phyloP scores from a whole-genome alignment of 768 basidiomycete species.

The Suillus decipiens region DNA sequence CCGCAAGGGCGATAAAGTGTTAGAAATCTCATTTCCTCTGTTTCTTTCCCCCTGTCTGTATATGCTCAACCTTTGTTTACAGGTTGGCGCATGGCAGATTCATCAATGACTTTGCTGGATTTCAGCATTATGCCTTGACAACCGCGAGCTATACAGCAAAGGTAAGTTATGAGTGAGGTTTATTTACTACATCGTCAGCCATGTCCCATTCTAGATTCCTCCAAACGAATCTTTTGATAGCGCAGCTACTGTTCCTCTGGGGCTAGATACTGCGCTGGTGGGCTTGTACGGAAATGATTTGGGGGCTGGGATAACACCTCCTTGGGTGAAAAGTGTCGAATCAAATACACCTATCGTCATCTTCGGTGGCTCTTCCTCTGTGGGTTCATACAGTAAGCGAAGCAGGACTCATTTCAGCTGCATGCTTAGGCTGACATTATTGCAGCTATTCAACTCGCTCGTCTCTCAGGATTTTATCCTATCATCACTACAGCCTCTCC shows the following conservation, averaged over 20 bases:
- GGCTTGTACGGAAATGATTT: constrained; percentile 46
- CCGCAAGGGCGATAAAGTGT: constrained; percentile 44
- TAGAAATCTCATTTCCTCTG: constrained; percentile 12
- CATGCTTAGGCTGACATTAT: neutral
- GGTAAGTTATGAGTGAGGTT: constrained; percentile 23
- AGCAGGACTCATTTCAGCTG: constrained; percentile 9
- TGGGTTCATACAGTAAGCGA: constrained; percentile 45
- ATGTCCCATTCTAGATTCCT: constrained; percentile 39
- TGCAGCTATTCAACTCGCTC: constrained; percentile 42
- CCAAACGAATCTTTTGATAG: constrained; percentile 43
- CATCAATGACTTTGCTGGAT: constrained; percentile 31
- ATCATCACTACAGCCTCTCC: constrained; percentile 43
- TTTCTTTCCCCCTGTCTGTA: constrained; percentile 7
- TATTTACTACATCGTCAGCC: neutral
- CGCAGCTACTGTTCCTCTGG: constrained; percentile 49
- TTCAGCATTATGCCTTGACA: constrained; percentile 43
- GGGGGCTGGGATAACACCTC: constrained; percentile 41
- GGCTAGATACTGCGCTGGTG: constrained; percentile 44
- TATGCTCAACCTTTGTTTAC: constrained; percentile 21
- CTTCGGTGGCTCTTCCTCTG: constrained; percentile 48
- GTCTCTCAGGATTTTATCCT: constrained; percentile 40
- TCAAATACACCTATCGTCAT: constrained; percentile 46
- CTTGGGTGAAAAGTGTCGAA: constrained; percentile 39
- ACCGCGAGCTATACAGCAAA: constrained; percentile 38
- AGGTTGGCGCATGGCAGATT: constrained; percentile 34